Evolutionary conservation across 2,329 filamentous ascomycete genomes (phyloP).

Genomic region (Akanthomyces uredinophilus): DNA sequence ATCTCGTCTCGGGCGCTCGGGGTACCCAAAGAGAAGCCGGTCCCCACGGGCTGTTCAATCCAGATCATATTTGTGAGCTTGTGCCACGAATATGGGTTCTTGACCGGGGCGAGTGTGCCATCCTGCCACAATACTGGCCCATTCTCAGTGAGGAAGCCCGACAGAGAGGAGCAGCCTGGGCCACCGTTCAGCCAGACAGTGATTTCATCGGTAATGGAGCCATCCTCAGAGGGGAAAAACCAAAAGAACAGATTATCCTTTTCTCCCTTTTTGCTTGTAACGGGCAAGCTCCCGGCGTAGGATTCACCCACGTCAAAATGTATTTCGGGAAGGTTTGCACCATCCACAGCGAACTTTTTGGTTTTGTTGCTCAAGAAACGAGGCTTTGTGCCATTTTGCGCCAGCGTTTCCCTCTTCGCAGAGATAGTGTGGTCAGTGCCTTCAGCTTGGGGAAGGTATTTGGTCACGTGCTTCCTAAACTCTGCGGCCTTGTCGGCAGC

Average conservation of each 20-base stretch:
- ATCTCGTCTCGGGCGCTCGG: conserved; percentile 58
- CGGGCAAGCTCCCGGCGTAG: conserved; percentile 58
- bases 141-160: conserved; percentile 70
- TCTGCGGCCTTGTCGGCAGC: neutral
- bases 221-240: conserved; percentile 58
- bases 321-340: conserved; percentile 61
- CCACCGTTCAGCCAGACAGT: conserved; percentile 58
- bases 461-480: neutral
- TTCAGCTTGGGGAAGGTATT: neutral
- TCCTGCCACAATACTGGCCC: conserved; percentile 67
- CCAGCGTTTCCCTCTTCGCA: neutral
- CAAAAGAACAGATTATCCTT: conserved; percentile 56
- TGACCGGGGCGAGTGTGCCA: conserved; percentile 60
- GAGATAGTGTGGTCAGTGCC: no score
- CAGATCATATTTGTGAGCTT: conserved; percentile 73
- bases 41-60: conserved; percentile 63
- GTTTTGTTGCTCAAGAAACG: conserved; percentile 3
- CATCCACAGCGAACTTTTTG: conserved; percentile 54
- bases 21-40: conserved; percentile 63
- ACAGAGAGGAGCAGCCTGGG: conserved; percentile 55
- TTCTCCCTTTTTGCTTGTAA: conserved; percentile 45
- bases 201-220: conserved; percentile 50
- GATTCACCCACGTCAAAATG: conserved; percentile 63
- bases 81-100: conserved; percentile 67
- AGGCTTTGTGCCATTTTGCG: neutral